These are phyloP conservation scores for Forsythia suspensa DNA, from an alignment of 257 asterid genomes.

Conservation along the genomic window DNA sequence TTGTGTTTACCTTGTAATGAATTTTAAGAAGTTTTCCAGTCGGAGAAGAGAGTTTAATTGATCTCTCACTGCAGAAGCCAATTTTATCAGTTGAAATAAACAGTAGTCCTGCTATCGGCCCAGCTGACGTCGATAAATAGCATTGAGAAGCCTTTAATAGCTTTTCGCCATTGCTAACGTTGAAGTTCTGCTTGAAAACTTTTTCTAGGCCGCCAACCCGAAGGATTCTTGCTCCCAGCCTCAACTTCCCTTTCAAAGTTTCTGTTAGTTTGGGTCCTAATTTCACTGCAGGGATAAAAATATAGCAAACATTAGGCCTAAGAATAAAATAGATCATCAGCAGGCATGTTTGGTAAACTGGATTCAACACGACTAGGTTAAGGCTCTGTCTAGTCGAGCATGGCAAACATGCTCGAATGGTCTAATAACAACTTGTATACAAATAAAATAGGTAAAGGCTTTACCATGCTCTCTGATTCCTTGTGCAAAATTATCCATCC, in stretches of 20 bases:
- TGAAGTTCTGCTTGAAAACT: constrained; percentile 22
- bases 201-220: background rate
- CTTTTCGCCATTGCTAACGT: constrained; percentile 19
- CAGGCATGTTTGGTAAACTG: background rate
- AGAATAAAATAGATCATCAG: background rate
- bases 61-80: constrained; percentile 28
- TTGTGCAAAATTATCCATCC: background rate
- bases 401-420: too few relatives aligned
- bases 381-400: background rate
- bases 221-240: constrained; percentile 5
- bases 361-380: background rate
- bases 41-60: constrained; percentile 19
- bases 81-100: constrained; percentile 25
- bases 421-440: background rate
- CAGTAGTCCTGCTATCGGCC: constrained; percentile 28
- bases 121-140: constrained; percentile 26
- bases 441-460: background rate
- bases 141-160: constrained; percentile 29
- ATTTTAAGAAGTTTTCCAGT: constrained; percentile 19
- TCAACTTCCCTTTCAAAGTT: constrained; percentile 11
- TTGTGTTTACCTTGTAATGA: constrained; percentile 35
- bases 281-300: background rate
- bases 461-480: constrained; percentile 4
- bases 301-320: background rate
- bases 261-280: background rate